Evolutionary conservation across 805 yeast genomes (phyloP).

Genomic region (Candida verbasci): DNA sequence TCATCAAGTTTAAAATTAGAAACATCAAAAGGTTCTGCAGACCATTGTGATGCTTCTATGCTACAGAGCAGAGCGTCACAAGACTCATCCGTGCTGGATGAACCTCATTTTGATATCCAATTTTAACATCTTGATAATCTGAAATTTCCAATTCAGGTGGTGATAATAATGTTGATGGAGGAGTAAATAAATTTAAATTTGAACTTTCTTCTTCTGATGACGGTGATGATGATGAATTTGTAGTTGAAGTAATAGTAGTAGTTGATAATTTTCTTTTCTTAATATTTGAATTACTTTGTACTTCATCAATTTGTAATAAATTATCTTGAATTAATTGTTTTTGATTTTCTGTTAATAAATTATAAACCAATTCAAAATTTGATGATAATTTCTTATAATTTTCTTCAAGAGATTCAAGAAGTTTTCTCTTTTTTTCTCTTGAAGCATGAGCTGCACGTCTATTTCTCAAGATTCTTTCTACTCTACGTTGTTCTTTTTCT

Average conservation of each 20-base stretch:
- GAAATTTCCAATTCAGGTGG: background rate
- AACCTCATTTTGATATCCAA: no score
- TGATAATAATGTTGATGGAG: background rate
- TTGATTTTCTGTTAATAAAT: slow-evolving; percentile 11
- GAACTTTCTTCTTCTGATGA: no score
- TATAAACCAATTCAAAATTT: slow-evolving; percentile 21
- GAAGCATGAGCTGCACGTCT: slow-evolving; percentile 97
- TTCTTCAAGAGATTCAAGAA: slow-evolving; percentile 78
- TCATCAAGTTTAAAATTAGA: background rate
- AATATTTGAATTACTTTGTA: background rate
- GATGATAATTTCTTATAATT: slow-evolving; percentile 44
- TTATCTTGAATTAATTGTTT: slow-evolving; percentile 6
- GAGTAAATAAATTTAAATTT: no score
- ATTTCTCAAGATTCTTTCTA: slow-evolving; percentile 88
- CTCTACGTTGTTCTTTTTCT: slow-evolving; percentile 94
- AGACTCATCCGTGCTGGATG: slow-evolving; percentile 6
- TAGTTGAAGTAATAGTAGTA: no score
- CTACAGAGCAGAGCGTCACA: slow-evolving; percentile 6
- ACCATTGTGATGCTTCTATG: slow-evolving; percentile 5
- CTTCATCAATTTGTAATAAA: background rate
- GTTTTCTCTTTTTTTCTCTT: slow-evolving; percentile 91
- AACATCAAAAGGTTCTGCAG: slow-evolving; percentile 3
- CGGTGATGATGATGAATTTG: background rate
- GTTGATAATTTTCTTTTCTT: slow-evolving; percentile 7
- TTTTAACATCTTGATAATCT: no score